Evolutionary conservation across 2,329 filamentous ascomycete genomes (phyloP).

Genomic region (Coleophoma crateriformis): DNA sequence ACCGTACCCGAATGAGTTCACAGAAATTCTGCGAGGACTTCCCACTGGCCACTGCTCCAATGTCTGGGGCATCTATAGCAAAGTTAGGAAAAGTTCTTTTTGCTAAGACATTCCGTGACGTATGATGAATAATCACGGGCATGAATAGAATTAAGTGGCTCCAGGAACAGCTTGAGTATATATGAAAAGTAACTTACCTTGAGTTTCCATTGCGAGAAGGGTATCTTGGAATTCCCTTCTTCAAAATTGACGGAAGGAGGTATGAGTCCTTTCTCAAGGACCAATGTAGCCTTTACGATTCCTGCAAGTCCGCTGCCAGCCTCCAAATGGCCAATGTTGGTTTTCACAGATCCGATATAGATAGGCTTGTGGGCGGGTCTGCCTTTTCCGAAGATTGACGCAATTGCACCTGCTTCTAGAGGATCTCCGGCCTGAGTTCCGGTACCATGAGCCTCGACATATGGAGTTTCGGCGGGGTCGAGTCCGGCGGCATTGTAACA

Average conservation of each 20-base stretch:
- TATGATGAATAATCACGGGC: no score
- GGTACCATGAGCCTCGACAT: slow-evolving; percentile 13
- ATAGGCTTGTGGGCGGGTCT: slow-evolving; percentile 4
- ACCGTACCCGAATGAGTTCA: slow-evolving; percentile 15
- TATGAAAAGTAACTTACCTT: slow-evolving; percentile 12
- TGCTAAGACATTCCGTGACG: background rate
- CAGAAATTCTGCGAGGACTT: slow-evolving; percentile 1
- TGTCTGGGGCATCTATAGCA: slow-evolving; percentile 15
- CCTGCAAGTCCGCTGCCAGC: slow-evolving; percentile 27
- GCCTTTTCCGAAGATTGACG: slow-evolving; percentile 13
- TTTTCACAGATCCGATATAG: slow-evolving; percentile 18
- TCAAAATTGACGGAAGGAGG: slow-evolving; percentile 33
- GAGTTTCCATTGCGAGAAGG: slow-evolving; percentile 24
- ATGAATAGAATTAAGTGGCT: no score
- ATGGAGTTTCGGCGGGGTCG: slow-evolving; percentile 2
- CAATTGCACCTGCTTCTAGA: slow-evolving; percentile 19
- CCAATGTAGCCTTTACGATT: slow-evolving; percentile 31
- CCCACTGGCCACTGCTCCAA: background rate
- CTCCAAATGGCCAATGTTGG: slow-evolving; percentile 23
- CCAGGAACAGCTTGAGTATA: background rate
- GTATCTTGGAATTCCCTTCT: slow-evolving; percentile 27
- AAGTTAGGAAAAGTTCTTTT: background rate
- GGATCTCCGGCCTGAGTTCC: slow-evolving; percentile 22
- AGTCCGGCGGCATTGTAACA: slow-evolving; percentile 12
- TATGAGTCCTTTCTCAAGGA: slow-evolving; percentile 32